phyloP scores from a whole-genome alignment of 208 protist genomes.

The Trypanosoma cruzi region DNA sequence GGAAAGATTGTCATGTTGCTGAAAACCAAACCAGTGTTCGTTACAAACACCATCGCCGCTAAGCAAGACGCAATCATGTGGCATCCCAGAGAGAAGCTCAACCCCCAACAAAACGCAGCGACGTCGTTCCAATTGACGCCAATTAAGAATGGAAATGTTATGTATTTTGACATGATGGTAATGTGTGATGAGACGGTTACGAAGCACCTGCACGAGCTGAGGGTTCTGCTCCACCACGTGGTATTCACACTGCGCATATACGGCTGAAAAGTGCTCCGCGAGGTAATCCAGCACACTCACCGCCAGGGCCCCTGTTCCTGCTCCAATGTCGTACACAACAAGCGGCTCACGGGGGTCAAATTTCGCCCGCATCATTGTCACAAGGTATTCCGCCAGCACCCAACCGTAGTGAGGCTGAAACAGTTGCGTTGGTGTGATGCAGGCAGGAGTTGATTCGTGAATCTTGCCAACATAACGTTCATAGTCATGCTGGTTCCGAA shows the following conservation, averaged over 20 bases:
- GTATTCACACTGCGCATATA: slow-evolving; percentile 85
- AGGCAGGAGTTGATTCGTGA: slow-evolving; percentile 74
- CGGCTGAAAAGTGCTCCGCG: slow-evolving; percentile 75
- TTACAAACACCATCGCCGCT: slow-evolving; percentile 70
- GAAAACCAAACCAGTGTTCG: slow-evolving; percentile 85
- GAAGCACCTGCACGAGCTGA: slow-evolving; percentile 67
- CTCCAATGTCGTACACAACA: slow-evolving; percentile 89
- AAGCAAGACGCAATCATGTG: slow-evolving; percentile 86
- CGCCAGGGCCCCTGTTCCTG: slow-evolving; percentile 81
- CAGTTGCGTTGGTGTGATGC: slow-evolving; percentile 81
- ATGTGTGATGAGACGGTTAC: slow-evolving; percentile 73
- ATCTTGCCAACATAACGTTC: slow-evolving; percentile 73
- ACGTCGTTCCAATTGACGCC: slow-evolving; percentile 67
- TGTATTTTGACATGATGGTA: slow-evolving; percentile 83
- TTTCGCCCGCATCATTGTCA: slow-evolving; percentile 76
- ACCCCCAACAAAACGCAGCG: slow-evolving; percentile 80
- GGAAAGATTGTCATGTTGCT: slow-evolving; percentile 78
- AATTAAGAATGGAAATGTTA: slow-evolving; percentile 83
- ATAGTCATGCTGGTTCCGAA: slow-evolving; percentile 87
- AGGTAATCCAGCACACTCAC: slow-evolving; percentile 82
- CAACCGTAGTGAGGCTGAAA: slow-evolving; percentile 91
- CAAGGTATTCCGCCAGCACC: slow-evolving; percentile 86
- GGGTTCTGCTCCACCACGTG: slow-evolving; percentile 85
- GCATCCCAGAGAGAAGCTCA: slow-evolving; percentile 81
- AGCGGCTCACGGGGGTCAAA: slow-evolving; percentile 87